phyloP scores from a whole-genome alignment of 2,329 filamentous ascomycete species.

The Venturia effusa region DNA sequence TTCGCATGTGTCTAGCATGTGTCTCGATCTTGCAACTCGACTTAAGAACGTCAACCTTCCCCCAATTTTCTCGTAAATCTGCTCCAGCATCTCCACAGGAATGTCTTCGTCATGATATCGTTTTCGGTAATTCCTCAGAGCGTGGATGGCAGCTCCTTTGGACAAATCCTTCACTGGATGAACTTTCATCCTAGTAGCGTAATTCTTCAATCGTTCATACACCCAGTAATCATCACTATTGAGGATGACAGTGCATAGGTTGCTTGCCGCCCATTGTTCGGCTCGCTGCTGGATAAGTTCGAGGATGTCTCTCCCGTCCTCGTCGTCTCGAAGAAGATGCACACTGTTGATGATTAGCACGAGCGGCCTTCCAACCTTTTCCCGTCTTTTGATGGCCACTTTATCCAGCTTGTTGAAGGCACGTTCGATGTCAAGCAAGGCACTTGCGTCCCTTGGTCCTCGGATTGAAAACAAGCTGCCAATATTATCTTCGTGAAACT shows the following conservation, averaged over 20 bases:
- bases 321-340: constrained; percentile 82
- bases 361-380: constrained; percentile 54
- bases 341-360: constrained; percentile 93
- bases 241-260: constrained; percentile 83
- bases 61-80: constrained; percentile 78
- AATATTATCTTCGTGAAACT: constrained; percentile 97
- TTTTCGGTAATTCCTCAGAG: constrained; percentile 67
- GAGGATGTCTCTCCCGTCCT: constrained; percentile 84
- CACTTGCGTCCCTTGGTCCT: constrained; percentile 83
- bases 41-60: constrained; percentile 82
- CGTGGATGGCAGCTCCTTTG: constrained; percentile 64
- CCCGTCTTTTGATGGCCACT: constrained; percentile 65
- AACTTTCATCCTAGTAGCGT: constrained; percentile 91
- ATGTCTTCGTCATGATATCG: constrained; percentile 62
- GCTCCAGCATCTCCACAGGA: constrained; percentile 47
- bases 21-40: constrained; percentile 70
- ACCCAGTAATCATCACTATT: constrained; percentile 99
- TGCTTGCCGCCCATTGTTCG: constrained; percentile 90
- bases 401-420: constrained; percentile 98
- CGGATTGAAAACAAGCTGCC: constrained; percentile 91
- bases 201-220: constrained; percentile 84
- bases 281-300: constrained; percentile 92
- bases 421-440: constrained; percentile 87
- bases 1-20: constrained; percentile 74
- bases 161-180: constrained; percentile 75